Percentiles rank a stretch among this genome's conserved stretches.
Conservation (phyloP, 2,329 filamentous ascomycete genomes). For the Epicoccum sorghinum region DNA sequence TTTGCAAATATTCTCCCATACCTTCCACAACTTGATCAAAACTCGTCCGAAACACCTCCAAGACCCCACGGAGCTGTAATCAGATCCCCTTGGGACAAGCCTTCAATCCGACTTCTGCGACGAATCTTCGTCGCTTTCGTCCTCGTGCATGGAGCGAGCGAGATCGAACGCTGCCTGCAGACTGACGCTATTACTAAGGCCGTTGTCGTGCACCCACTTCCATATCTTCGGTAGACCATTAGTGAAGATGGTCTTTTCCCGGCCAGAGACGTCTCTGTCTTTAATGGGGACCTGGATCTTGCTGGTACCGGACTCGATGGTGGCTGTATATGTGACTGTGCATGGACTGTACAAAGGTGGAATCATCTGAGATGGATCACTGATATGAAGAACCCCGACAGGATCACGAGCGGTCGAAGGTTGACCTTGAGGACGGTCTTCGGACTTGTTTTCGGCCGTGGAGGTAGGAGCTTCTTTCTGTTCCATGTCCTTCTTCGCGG, state of each 20-base stretch:
- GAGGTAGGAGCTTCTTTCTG: not conserved
- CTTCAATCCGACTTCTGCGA: not conserved
- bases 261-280: constrained; percentile 22
- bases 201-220: constrained; percentile 34
- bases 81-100: not conserved
- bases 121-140: not conserved
- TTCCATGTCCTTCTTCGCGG: not conserved
- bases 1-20: too few species aligned
- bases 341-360: not conserved
- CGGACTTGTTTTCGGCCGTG: not conserved
- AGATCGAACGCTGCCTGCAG: constrained; percentile 33
- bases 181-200: constrained; percentile 21
- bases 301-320: constrained; percentile 20
- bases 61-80: not conserved
- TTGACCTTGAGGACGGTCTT: too few species aligned
- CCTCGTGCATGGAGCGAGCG: constrained; percentile 21
- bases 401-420: too few species aligned
- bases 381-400: not conserved
- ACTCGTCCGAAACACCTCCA: too few species aligned
- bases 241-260: constrained; percentile 24
- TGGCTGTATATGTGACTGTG: constrained; percentile 30
- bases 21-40: too few species aligned
- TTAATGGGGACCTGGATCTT: constrained; percentile 26
- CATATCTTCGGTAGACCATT: constrained; percentile 28
- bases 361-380: not conserved